phyloP scores from a whole-genome alignment of 1,284 basidiomycete species.

The Apiotrichum porosum region DNA sequence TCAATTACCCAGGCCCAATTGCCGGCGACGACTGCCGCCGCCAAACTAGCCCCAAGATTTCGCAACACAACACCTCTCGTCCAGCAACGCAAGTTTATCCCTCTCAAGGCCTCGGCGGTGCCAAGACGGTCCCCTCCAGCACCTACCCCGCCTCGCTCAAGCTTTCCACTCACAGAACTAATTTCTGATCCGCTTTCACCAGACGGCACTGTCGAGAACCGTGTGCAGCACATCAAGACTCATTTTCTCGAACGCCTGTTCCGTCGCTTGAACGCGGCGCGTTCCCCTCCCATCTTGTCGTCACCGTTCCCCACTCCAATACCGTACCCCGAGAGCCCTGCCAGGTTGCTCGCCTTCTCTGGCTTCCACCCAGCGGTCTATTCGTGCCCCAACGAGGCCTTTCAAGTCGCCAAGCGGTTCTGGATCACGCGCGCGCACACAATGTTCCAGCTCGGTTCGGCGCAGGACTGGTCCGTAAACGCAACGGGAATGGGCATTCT shows the following conservation, averaged over 20 bases:
- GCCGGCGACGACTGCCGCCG: too few relatives aligned
- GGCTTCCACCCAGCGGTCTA: conserved; percentile 21
- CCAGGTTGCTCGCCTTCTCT: conserved; percentile 13
- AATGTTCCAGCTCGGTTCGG: conserved; percentile 20
- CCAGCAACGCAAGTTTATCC: background rate
- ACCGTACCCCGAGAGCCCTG: background rate
- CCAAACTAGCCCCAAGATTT: too few relatives aligned
- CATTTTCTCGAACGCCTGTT: conserved; percentile 12
- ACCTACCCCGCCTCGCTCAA: too few relatives aligned
- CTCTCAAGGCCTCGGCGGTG: background rate
- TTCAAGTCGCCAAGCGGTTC: conserved; percentile 28
- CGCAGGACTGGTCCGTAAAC: conserved; percentile 22
- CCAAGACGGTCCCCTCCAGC: too few relatives aligned
- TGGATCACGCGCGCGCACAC: conserved; percentile 29
- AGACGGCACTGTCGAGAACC: background rate
- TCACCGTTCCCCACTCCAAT: background rate
- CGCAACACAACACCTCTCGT: too few relatives aligned
- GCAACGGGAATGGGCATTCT: conserved; percentile 18
- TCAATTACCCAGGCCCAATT: too few relatives aligned
- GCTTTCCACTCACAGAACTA: background rate
- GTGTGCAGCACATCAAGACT: background rate
- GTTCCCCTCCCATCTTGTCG: background rate
- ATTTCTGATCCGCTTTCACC: background rate
- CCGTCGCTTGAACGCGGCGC: conserved; percentile 10
- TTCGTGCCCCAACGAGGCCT: conserved; percentile 5